Evolutionary conservation across 306 rosid species (phyloP).

Genomic region (Mimosa pudica): DNA sequence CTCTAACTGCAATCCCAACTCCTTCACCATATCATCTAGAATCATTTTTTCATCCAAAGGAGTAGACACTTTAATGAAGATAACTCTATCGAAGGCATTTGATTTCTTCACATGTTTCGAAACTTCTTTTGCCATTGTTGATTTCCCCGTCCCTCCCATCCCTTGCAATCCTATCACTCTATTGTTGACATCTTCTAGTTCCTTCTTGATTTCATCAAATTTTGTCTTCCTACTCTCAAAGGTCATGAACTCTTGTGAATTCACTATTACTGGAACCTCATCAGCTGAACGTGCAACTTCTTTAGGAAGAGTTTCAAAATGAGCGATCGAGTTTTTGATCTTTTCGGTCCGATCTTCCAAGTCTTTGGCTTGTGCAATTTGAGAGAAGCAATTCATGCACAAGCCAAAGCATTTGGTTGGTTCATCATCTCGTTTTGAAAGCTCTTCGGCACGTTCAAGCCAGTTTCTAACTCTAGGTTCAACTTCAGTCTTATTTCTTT

Average conservation of each 20-base stretch:
- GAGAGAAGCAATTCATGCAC: conserved; percentile 1
- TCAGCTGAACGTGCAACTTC: too few relatives aligned
- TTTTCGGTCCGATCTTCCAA: background rate
- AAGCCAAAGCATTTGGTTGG: background rate
- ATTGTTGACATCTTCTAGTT: background rate
- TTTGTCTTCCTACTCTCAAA: conserved; percentile 9
- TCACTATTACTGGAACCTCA: too few relatives aligned
- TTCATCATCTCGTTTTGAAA: too few relatives aligned
- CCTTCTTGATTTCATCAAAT: conserved; percentile 17
- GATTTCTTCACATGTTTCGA: background rate
- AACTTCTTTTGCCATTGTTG: conserved; percentile 29
- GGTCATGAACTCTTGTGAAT: conserved; percentile 5
- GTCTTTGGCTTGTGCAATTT: background rate
- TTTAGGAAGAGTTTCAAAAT: too few relatives aligned
- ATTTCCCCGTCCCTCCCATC: conserved; percentile 34
- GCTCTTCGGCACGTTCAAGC: too few relatives aligned
- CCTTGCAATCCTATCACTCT: conserved; percentile 25
- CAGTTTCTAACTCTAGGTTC: background rate
- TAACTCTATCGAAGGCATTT: background rate
- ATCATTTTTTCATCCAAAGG: background rate
- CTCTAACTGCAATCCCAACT: conserved; percentile 6
- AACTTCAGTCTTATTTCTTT: background rate
- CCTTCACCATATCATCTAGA: conserved; percentile 25
- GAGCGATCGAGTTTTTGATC: background rate
- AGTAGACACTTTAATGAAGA: background rate